A percentile compares a stretch with the other conserved stretches of the same genome.
Conservation (phyloP, 148 eudicot genomes). For the Drosera capensis region DNA sequence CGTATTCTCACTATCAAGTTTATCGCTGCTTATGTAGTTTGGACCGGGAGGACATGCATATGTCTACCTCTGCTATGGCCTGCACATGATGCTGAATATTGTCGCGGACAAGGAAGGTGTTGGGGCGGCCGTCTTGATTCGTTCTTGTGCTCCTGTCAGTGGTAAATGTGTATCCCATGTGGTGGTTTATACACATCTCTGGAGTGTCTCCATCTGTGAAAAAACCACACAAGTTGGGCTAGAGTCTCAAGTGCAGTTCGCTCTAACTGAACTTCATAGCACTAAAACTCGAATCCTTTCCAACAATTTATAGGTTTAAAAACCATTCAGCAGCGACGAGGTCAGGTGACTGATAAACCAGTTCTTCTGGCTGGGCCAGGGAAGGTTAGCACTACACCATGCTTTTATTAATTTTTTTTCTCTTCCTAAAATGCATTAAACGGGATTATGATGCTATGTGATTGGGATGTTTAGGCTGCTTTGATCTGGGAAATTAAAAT, state of each 20-base stretch:
- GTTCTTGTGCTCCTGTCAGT: constrained; percentile 76
- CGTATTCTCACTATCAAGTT: not conserved
- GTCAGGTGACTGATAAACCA: constrained; percentile 61
- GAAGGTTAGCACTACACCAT: constrained; percentile 40
- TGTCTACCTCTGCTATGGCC: constrained; percentile 91
- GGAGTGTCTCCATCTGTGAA: no score
- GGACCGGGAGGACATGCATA: constrained; percentile 94
- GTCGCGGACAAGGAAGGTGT: constrained; percentile 88
- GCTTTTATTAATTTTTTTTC: not conserved
- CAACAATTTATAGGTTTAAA: constrained; percentile 40
- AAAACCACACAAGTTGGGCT: no score
- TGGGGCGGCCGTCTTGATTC: constrained; percentile 90
- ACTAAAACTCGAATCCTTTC: constrained; percentile 6
- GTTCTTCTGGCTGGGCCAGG: constrained; percentile 96
- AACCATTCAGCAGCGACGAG: constrained; percentile 82
- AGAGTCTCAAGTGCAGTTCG: no score
- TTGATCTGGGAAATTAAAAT: no score
- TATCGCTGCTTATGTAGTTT: constrained; percentile 31
- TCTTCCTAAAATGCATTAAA: not conserved
- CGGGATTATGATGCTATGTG: not conserved
- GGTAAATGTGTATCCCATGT: constrained; percentile 24
- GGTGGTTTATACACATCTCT: not conserved
- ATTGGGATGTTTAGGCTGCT: no score
- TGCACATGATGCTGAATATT: constrained; percentile 80
- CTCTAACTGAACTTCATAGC: not conserved